These are phyloP conservation scores for Trichoderma gamsii DNA, from an alignment of 495 filamentous ascomycete species.

Conservation along the genomic window DNA sequence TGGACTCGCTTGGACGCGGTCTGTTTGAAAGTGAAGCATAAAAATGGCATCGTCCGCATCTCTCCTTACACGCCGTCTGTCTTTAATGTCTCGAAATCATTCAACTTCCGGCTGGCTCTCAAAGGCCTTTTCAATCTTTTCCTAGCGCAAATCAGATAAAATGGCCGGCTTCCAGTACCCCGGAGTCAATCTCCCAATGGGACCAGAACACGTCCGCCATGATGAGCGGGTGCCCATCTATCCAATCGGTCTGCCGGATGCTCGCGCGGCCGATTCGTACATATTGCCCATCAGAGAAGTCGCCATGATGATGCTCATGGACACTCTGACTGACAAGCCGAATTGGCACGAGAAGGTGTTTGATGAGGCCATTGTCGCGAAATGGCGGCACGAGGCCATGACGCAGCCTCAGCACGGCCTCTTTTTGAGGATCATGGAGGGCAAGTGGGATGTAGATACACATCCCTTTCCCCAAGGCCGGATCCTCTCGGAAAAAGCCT, in stretches of 20 bases:
- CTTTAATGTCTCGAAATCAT: too few species aligned
- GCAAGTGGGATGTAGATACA: conserved; percentile 5
- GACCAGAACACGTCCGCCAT: not conserved
- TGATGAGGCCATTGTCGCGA: conserved; percentile 36
- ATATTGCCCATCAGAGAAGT: conserved; percentile 30
- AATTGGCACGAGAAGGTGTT: conserved; percentile 54
- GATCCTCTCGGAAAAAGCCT: conserved; percentile 26
- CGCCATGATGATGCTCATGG: conserved; percentile 37
- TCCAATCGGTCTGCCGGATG: not conserved
- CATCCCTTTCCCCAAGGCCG: not conserved
- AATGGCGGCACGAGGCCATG: conserved; percentile 35
- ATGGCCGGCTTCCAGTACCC: not conserved
- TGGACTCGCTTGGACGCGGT: too few species aligned
- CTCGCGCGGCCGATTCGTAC: not conserved
- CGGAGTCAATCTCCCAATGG: not conserved
- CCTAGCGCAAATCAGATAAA: not conserved
- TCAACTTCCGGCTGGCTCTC: not conserved
- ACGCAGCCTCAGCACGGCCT: conserved; percentile 25
- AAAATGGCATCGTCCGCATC: too few species aligned
- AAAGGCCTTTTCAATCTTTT: not conserved
- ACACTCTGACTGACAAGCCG: conserved; percentile 35
- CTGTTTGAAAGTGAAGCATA: too few species aligned
- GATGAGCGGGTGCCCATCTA: not conserved
- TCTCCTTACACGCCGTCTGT: too few species aligned
- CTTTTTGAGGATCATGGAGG: conserved; percentile 22